These are phyloP conservation scores for Apiospora marii DNA, from an alignment of 2,329 filamentous ascomycete species.

Conservation along the genomic window DNA sequence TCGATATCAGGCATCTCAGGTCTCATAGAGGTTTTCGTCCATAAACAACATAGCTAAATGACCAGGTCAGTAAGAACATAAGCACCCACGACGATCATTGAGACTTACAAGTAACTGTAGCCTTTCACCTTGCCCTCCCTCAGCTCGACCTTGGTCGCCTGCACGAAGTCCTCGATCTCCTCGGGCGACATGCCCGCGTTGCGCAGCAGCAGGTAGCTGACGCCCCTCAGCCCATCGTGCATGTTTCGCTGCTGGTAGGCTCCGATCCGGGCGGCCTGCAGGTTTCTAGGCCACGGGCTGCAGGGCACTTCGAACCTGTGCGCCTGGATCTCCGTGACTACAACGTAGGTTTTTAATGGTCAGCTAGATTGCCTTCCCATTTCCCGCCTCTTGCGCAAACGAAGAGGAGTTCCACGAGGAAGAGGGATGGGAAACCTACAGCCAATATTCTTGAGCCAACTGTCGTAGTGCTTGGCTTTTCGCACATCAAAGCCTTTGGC, in stretches of 20 bases:
- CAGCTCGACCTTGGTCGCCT: slow-evolving; percentile 9
- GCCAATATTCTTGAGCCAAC: slow-evolving; percentile 22
- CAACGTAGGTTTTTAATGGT: not conserved
- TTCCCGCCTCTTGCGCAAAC: too few relatives aligned
- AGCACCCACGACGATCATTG: too few relatives aligned
- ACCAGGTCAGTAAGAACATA: not conserved
- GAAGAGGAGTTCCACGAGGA: not conserved
- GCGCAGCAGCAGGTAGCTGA: slow-evolving; percentile 22
- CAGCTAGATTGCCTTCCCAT: not conserved
- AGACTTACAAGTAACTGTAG: slow-evolving; percentile 19
- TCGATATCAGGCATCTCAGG: not conserved
- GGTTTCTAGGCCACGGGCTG: slow-evolving; percentile 23
- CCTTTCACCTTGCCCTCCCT: not conserved
- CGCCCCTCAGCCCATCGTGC: slow-evolving; percentile 20
- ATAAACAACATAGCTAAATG: slow-evolving; percentile 5
- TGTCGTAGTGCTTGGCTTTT: slow-evolving; percentile 6
- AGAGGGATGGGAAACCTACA: not conserved
- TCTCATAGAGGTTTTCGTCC: not conserved
- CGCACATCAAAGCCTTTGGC: slow-evolving; percentile 21
- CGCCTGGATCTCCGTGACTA: slow-evolving; percentile 24
- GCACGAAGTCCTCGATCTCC: slow-evolving; percentile 22
- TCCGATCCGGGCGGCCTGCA: slow-evolving; percentile 4
- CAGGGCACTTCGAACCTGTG: slow-evolving; percentile 22
- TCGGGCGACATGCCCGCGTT: slow-evolving; percentile 21
- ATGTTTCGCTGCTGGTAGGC: slow-evolving; percentile 22